Evolutionary conservation across 1,139 yeast genomes (phyloP).

Genomic region (Diutina siamensis): DNA sequence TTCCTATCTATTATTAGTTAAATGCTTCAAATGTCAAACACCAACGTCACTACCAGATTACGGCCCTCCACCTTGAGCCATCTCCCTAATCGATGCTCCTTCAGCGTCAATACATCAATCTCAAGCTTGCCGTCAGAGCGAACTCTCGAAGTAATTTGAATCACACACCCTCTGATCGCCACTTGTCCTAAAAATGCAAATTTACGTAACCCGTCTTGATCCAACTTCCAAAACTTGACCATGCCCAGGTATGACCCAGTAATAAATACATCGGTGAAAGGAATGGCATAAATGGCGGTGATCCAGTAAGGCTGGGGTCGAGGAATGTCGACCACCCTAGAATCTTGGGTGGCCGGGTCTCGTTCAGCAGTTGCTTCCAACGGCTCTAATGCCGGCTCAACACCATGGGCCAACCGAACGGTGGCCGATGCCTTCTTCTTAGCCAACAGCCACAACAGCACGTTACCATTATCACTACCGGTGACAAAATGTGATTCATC

Average conservation of each 20-base stretch:
- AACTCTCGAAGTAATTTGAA: constrained; percentile 57
- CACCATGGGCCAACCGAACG: constrained; percentile 67
- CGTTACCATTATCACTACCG: constrained; percentile 88
- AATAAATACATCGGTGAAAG: constrained; percentile 76
- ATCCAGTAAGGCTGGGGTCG: constrained; percentile 73
- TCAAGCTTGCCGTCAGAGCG: constrained; percentile 36
- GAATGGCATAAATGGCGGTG: constrained; percentile 74
- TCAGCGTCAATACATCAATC: constrained; percentile 58
- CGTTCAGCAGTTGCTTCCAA: constrained; percentile 61
- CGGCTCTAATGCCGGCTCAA: constrained; percentile 39
- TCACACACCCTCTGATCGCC: constrained; percentile 60
- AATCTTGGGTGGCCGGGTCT: constrained; percentile 13
- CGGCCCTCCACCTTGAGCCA: constrained; percentile 42
- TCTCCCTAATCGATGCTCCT: constrained; percentile 83
- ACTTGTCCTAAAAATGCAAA: constrained; percentile 47
- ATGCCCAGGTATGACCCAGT: constrained; percentile 85
- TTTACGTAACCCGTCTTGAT: constrained; percentile 40
- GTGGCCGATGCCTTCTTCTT: constrained; percentile 79
- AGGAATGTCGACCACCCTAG: constrained; percentile 45
- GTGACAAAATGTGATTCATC: constrained; percentile 91
- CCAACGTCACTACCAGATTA: constrained; percentile 1
- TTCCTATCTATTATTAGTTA: not conserved
- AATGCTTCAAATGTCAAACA: not conserved
- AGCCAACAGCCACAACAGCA: constrained; percentile 78
- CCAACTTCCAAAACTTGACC: constrained; percentile 63